Conservation (phyloP, 2,329 filamentous ascomycete genomes). For the Hymenoscyphus occultus region DNA sequence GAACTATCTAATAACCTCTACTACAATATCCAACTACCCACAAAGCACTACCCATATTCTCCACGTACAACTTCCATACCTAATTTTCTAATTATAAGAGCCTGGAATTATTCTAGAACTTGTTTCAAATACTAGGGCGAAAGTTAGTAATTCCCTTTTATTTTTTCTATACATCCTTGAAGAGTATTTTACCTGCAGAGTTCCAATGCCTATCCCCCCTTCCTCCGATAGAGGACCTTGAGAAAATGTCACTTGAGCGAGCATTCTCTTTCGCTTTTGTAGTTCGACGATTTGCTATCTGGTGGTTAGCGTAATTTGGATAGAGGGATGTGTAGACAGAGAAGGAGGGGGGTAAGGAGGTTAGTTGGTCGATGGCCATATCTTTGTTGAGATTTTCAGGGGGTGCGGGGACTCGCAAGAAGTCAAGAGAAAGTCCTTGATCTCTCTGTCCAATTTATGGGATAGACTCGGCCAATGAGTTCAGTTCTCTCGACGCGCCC, state of each 20-base stretch:
- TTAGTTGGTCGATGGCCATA: not conserved
- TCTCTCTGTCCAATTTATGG: no score
- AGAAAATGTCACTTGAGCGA: conserved; percentile 14
- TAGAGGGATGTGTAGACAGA: not conserved
- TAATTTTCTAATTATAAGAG: no score
- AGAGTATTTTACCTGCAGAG: not conserved
- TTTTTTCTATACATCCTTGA: not conserved
- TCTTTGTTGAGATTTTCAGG: not conserved
- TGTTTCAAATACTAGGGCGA: not conserved
- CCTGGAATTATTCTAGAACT: not conserved
- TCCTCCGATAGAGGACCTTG: conserved; percentile 6
- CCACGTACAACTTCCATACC: no score
- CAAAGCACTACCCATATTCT: no score
- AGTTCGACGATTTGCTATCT: conserved; percentile 17
- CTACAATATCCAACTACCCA: no score
- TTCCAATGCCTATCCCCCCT: conserved; percentile 9
- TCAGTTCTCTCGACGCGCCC: no score
- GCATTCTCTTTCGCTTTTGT: conserved; percentile 16
- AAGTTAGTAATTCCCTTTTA: not conserved
- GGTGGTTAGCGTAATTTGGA: not conserved
- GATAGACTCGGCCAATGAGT: no score
- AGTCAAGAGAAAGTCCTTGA: no score
- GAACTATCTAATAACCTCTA: no score
- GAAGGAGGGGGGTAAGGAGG: no score
- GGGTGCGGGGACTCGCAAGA: no score